Base-by-base conservation (phyloP, 352 stramenopile genomes). In the Pythium rishiriense region DNA sequence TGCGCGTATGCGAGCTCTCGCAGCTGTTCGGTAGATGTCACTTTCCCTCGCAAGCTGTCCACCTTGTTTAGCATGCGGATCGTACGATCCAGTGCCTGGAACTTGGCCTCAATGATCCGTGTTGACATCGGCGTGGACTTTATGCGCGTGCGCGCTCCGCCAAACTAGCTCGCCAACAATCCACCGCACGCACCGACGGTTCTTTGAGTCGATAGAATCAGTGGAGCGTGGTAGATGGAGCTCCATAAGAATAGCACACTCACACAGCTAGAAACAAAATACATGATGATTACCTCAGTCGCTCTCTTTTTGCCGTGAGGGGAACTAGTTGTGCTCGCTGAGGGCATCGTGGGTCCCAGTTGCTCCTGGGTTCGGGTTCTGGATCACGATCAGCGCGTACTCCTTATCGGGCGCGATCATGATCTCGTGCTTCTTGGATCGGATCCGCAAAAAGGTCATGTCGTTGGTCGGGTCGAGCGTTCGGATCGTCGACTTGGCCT, bases 371-470 rank as follows among this genome's bases (percentile, higher is more conserved):
- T 94, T 91, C 33, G 85, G 84, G 59, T 96, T 96, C 75, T 98
- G 92, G 58, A 98, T 88, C 46, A 98, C 93, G 41, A 98, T 96
- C 43, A 98, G 79, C 64, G 96, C 80, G 68, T 97, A 98, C 55
- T 97, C 90, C 60, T 98, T 97, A 58, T 98, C 91, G 15, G 87
- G 87, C 8, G 83, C 79, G 64, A 98, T 94, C 86, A 98, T 96
- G 58, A 98, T 96, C 81, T 98, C 94, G 70, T 97, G 81, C 69
- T 98, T 94, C 71, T 96, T 96, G 50, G 90, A 97, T 66, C 94
- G 87, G 70, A 98, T 94, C 41, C 92, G 79, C 33, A 98, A 69
- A 72, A 98, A 98, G 46, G 89, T 97, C 64, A 98, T 88, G 69
- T 97, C 90, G 71, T 97, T 94, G n/a, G 76, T 93, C 52, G 93